Evolutionary conservation across 1,284 basidiomycete species (phyloP).

Genomic region (Lentinus polychrous): DNA sequence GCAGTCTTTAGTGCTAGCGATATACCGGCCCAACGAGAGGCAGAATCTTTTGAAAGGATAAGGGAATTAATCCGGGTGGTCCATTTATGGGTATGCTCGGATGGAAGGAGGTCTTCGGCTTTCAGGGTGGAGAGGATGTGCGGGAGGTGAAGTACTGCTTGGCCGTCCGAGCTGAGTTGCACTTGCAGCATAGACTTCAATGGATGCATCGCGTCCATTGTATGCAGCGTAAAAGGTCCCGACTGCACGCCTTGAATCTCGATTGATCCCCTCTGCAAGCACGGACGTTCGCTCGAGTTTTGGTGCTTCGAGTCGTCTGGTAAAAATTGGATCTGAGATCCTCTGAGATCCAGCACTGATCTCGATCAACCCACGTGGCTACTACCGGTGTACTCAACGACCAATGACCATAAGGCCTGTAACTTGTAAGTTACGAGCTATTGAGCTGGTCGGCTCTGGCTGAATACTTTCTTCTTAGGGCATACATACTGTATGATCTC

Average conservation of each 20-base stretch:
- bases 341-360: constrained; percentile 1
- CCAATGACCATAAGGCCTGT: too few relatives aligned
- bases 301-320: too few relatives aligned
- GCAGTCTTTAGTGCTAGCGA: constrained; percentile 64
- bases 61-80: constrained; percentile 59
- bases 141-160: constrained; percentile 49
- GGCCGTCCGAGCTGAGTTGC: constrained; percentile 61
- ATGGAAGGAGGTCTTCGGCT: constrained; percentile 44
- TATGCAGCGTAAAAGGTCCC: background rate
- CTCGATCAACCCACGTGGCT: constrained; percentile 1
- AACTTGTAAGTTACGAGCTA: too few relatives aligned
- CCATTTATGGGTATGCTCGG: constrained; percentile 68
- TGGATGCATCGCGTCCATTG: constrained; percentile 33
- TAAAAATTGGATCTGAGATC: constrained; percentile 5
- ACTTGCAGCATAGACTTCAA: constrained; percentile 63
- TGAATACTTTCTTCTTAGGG: too few relatives aligned
- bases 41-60: constrained; percentile 65
- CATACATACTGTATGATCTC: too few relatives aligned
- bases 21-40: constrained; percentile 69
- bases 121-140: constrained; percentile 49
- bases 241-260: too few relatives aligned
- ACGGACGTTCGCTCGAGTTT: too few relatives aligned
- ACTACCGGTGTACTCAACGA: too few relatives aligned
- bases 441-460: too few relatives aligned
- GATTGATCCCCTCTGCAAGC: too few relatives aligned